Conservation (phyloP, 148 eudicot species). For the Pharnaceum exiguum region DNA sequence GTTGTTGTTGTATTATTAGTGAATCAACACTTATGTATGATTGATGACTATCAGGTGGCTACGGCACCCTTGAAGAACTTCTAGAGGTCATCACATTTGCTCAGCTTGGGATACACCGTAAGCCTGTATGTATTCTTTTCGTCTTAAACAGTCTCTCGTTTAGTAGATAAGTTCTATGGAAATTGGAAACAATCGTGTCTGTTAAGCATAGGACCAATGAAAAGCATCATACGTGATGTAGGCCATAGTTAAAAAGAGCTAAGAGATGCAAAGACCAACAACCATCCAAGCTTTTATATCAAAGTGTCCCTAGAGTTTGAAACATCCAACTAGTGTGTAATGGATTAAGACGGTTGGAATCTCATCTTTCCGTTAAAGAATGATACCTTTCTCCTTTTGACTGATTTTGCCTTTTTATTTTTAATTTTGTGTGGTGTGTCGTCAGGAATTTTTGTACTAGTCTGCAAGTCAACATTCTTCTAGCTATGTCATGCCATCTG, state of each 20-base stretch:
- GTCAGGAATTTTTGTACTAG: conserved; percentile 12
- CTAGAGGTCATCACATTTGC: conserved; percentile 92
- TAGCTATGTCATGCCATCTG: conserved; percentile 16
- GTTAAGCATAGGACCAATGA: conserved; percentile 3
- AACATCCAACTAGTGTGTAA: conserved; percentile 23
- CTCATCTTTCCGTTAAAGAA: conserved; percentile 27
- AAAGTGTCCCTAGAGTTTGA: conserved; percentile 14
- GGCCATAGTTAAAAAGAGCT: conserved; percentile 8
- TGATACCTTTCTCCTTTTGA: conserved; percentile 25
- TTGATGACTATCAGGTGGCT: conserved; percentile 51
- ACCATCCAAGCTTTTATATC: conserved; percentile 11
- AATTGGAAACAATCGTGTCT: too few relatives aligned
- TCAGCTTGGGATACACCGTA: conserved; percentile 85
- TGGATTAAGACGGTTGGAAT: conserved; percentile 26
- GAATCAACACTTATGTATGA: neutral
- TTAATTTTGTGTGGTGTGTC: conserved; percentile 14
- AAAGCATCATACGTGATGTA: conserved; percentile 14
- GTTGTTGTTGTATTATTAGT: neutral
- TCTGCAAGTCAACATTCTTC: conserved; percentile 20
- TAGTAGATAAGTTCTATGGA: neutral
- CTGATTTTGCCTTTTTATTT: conserved; percentile 19
- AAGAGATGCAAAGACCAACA: neutral
- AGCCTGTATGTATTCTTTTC: conserved; percentile 57
- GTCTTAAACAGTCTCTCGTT: neutral
- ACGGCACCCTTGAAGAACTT: conserved; percentile 87